Evolutionary conservation across 169 alveolate genomes (phyloP).

Genomic region (Plasmodium malariae): DNA sequence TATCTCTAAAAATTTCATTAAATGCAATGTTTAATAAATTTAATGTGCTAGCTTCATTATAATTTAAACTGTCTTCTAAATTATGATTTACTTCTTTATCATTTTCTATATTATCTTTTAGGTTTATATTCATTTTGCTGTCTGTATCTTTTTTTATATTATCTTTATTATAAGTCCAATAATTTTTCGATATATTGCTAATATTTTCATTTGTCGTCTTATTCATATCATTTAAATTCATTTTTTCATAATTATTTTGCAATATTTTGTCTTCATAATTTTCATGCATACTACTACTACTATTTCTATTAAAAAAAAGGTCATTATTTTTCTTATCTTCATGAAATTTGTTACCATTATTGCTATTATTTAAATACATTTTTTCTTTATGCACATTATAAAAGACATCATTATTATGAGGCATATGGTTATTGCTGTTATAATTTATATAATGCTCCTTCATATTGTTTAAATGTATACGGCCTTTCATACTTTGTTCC

Average conservation of each 20-base stretch:
- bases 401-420: neutral
- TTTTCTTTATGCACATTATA: slow-evolving; percentile 57
- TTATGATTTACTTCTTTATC: slow-evolving; percentile 57
- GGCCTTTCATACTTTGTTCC: slow-evolving; percentile 20
- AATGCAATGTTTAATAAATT: slow-evolving; percentile 68
- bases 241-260: neutral
- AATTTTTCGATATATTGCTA: neutral
- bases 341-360: slow-evolving; percentile 18
- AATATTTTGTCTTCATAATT: slow-evolving; percentile 47
- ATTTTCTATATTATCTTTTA: slow-evolving; percentile 4
- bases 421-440: slow-evolving; percentile 8
- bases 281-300: slow-evolving; percentile 24
- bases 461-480: slow-evolving; percentile 22
- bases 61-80: slow-evolving; percentile 72
- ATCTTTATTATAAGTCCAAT: too few relatives aligned
- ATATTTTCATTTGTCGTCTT: neutral
- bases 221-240: neutral
- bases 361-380: slow-evolving; percentile 14
- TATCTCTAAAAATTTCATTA: slow-evolving; percentile 56
- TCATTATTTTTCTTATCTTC: slow-evolving; percentile 32
- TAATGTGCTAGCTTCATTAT: slow-evolving; percentile 72
- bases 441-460: slow-evolving; percentile 28
- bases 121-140: neutral
- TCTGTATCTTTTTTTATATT: neutral
- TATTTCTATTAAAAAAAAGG: slow-evolving; percentile 11